Evolutionary conservation across 73 alveolate species (phyloP).

Genomic region (Paramecium tetraurelia): DNA sequence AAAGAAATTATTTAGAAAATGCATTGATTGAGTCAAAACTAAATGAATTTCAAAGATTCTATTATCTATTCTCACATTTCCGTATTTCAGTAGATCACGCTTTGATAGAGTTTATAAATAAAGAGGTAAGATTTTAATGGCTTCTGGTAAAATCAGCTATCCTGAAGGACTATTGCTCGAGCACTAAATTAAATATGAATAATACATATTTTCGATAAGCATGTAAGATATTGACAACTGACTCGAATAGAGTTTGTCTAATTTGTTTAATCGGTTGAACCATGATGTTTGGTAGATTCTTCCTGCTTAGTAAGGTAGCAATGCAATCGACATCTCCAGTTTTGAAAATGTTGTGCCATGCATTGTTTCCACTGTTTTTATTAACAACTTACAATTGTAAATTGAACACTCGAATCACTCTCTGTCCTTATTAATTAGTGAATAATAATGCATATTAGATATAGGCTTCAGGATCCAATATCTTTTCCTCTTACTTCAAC

Average conservation of each 20-base stretch:
- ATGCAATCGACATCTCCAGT: conserved; percentile 72
- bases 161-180: conserved; percentile 68
- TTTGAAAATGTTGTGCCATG: conserved; percentile 66
- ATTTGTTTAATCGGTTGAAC: conserved; percentile 42
- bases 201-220: conserved; percentile 65
- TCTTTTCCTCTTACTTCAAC: conserved; percentile 67
- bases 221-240: conserved; percentile 58
- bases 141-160: conserved; percentile 72
- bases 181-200: not conserved
- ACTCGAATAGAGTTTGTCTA: conserved; percentile 59
- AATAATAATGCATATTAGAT: conserved; percentile 75
- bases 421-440: conserved; percentile 68
- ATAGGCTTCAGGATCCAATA: conserved; percentile 62
- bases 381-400: conserved; percentile 57
- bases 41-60: conserved; percentile 57
- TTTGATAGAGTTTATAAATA: conserved; percentile 67
- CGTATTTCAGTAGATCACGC: conserved; percentile 55
- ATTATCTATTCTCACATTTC: conserved; percentile 69
- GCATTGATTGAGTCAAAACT: conserved; percentile 59
- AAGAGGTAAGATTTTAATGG: conserved; percentile 62
- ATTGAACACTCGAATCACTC: conserved; percentile 75
- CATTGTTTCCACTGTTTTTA: conserved; percentile 43
- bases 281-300: conserved; percentile 47
- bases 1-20: conserved; percentile 57
- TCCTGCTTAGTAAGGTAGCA: conserved; percentile 45